Conservation (phyloP, 345 rosid species). For the Jatropha curcas region DNA sequence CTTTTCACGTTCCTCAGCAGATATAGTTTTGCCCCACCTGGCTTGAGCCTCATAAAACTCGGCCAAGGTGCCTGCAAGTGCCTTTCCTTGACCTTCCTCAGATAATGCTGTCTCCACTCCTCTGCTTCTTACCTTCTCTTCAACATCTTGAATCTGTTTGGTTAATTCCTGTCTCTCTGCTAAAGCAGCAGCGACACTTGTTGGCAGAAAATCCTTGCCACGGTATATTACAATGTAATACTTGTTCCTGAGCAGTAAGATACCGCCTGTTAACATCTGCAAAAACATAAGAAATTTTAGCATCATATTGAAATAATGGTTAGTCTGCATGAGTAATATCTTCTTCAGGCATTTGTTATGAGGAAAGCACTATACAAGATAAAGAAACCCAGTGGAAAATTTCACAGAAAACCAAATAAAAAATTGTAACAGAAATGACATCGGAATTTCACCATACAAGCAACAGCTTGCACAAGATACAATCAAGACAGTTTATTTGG, state of each 20-base stretch:
- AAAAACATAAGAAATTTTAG: constrained; percentile 17
- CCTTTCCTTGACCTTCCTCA: constrained; percentile 49
- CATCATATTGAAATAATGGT: neutral
- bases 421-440: neutral
- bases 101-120: constrained; percentile 51
- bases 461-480: neutral
- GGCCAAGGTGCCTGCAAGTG: constrained; percentile 86
- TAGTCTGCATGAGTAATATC: neutral
- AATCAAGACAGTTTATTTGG: neutral
- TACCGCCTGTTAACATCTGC: constrained; percentile 89
- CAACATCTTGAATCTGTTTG: constrained; percentile 75
- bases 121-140: constrained; percentile 65
- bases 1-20: constrained; percentile 76
- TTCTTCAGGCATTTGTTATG: neutral
- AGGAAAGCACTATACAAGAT: neutral
- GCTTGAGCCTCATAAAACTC: constrained; percentile 98
- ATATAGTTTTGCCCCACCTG: constrained; percentile 82
- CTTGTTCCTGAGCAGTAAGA: constrained; percentile 89
- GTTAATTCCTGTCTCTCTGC: constrained; percentile 80
- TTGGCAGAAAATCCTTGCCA: constrained; percentile 96
- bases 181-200: constrained; percentile 78
- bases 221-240: constrained; percentile 90
- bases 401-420: neutral
- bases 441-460: constrained; percentile 7
- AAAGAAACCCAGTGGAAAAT: neutral